phyloP scores from a whole-genome alignment of 306 rosid species.

The Ceratonia siliqua region DNA sequence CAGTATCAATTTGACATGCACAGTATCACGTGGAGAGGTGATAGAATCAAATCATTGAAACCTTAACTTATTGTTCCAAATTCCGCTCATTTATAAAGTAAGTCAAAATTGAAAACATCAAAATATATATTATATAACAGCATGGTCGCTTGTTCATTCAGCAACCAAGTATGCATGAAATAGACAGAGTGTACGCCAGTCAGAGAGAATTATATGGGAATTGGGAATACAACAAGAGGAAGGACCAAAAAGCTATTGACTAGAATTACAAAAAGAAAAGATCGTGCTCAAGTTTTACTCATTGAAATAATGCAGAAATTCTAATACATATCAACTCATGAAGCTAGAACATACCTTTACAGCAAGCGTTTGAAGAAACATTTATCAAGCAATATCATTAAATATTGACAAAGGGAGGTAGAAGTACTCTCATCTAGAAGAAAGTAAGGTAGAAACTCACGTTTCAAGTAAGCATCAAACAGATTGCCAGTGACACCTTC shows the following conservation, averaged over 20 bases:
- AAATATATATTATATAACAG: background rate
- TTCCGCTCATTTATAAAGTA: background rate
- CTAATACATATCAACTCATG: background rate
- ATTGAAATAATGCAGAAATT: background rate
- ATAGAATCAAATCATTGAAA: background rate
- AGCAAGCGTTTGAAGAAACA: background rate
- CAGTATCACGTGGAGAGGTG: background rate
- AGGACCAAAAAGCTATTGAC: background rate
- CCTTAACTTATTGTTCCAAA: too few relatives aligned
- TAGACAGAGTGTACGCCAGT: background rate
- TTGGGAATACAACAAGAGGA: background rate
- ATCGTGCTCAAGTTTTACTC: background rate
- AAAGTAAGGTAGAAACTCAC: constrained; percentile 36
- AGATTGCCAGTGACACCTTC: constrained; percentile 60
- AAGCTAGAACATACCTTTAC: background rate
- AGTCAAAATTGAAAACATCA: background rate
- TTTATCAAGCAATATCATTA: background rate
- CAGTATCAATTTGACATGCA: background rate
- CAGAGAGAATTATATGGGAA: background rate
- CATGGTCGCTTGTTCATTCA: background rate
- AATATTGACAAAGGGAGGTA: background rate
- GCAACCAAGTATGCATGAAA: background rate
- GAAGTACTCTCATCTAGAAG: background rate
- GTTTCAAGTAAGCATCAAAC: constrained; percentile 61
- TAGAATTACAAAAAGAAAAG: background rate